Conservation (phyloP, 2,329 filamentous ascomycete species). For the Fusarium sp. region DNA sequence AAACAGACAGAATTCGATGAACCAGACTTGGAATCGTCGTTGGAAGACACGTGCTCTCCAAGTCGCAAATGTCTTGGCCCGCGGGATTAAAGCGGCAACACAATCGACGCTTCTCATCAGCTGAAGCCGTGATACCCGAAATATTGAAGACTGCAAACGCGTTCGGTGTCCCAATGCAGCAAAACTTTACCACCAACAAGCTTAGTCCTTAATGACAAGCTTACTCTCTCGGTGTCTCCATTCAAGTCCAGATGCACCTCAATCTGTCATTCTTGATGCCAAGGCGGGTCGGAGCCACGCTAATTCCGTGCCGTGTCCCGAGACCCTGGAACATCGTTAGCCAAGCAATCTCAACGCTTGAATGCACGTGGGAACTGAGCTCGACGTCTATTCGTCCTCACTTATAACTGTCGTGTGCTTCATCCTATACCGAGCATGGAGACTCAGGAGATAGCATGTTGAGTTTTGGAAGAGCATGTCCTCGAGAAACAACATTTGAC, state of each 20-base stretch:
- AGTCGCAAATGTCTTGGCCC: slow-evolving; percentile 3
- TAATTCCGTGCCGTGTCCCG: slow-evolving; percentile 34
- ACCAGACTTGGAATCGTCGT: not conserved
- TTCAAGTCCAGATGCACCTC: not conserved
- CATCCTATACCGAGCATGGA: slow-evolving; percentile 28
- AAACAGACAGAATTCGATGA: not conserved
- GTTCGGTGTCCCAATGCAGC: slow-evolving; percentile 36
- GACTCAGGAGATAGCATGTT: not conserved
- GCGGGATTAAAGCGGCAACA: slow-evolving; percentile 25
- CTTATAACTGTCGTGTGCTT: slow-evolving; percentile 28
- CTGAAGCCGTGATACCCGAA: slow-evolving; percentile 36
- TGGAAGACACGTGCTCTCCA: not conserved
- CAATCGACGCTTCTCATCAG: not conserved
- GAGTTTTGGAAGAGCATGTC: slow-evolving; percentile 2
- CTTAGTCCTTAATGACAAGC: slow-evolving; percentile 18
- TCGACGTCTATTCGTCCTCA: slow-evolving; percentile 30
- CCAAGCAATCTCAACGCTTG: slow-evolving; percentile 36
- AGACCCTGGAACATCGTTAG: slow-evolving; percentile 14
- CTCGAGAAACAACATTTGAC: not conserved
- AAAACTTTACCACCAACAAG: slow-evolving; percentile 32
- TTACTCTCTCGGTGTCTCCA: slow-evolving; percentile 29
- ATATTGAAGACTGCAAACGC: not conserved
- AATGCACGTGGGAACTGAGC: slow-evolving; percentile 33
- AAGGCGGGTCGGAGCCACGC: slow-evolving; percentile 20
- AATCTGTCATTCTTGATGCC: not conserved